Evolutionary conservation across 2,329 filamentous ascomycete genomes (phyloP).

Genomic region (Colletotrichum tanaceti): DNA sequence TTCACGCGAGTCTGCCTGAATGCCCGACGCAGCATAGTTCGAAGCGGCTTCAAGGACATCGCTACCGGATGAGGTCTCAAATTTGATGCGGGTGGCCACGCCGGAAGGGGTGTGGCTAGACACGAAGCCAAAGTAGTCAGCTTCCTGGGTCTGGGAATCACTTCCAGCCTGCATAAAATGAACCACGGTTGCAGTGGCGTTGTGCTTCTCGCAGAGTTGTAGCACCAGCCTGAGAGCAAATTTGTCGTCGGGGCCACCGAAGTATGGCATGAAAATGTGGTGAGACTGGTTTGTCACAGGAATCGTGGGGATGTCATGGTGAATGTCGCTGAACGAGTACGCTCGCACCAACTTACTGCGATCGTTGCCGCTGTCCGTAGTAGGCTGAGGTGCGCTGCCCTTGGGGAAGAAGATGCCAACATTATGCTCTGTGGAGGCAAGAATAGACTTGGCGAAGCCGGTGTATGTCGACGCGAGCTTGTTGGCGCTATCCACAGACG

Average conservation of each 20-base stretch:
- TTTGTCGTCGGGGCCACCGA: conserved; percentile 85
- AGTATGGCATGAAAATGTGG: conserved; percentile 88
- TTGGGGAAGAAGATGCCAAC: conserved; percentile 85
- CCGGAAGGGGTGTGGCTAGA: conserved; percentile 42
- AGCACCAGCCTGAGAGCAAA: conserved; percentile 83
- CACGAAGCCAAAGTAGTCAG: conserved; percentile 46
- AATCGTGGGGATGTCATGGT: conserved; percentile 61
- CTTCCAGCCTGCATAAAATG: conserved; percentile 50
- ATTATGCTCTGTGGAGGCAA: conserved; percentile 73
- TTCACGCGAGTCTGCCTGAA: conserved; percentile 28
- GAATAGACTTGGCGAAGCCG: conserved; percentile 76
- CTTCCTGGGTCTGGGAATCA: conserved; percentile 19
- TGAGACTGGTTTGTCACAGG: conserved; percentile 77
- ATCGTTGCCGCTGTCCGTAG: conserved; percentile 47
- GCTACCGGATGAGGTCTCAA: conserved; percentile 37
- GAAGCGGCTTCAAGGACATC: conserved; percentile 28
- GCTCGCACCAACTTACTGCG: conserved; percentile 59
- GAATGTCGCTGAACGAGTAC: conserved; percentile 68
- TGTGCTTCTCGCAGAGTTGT: conserved; percentile 82
- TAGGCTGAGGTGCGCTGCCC: conserved; percentile 61
- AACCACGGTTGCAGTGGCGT: conserved; percentile 81
- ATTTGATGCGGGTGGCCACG: conserved; percentile 43
- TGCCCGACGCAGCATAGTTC: conserved; percentile 28
- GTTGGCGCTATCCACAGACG: conserved; percentile 39
- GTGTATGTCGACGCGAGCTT: conserved; percentile 68